phyloP scores from a whole-genome alignment of 2,329 filamentous ascomycete genomes.

The Aureobasidium sp. region DNA sequence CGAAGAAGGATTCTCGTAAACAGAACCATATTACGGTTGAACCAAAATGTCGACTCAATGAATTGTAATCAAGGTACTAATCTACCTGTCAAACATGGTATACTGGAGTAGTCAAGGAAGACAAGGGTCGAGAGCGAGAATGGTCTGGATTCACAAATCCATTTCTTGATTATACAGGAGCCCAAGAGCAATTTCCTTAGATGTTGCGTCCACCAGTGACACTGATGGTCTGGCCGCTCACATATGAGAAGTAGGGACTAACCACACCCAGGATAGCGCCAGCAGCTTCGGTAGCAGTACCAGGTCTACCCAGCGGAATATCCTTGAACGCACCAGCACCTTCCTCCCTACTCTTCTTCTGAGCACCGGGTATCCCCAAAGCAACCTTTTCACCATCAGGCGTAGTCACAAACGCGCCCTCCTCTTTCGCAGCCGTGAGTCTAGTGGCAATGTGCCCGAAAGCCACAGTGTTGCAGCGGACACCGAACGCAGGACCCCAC shows the following conservation, averaged over 20 bases:
- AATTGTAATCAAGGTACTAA: no score
- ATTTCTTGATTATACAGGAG: neutral
- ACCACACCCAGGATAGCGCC: constrained; percentile 69
- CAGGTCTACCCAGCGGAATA: constrained; percentile 71
- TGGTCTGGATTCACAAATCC: neutral
- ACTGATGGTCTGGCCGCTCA: constrained; percentile 79
- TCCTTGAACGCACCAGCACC: constrained; percentile 45
- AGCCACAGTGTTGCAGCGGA: constrained; percentile 74
- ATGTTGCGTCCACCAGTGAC: constrained; percentile 70
- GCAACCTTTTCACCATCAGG: constrained; percentile 69
- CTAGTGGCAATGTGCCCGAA: constrained; percentile 78
- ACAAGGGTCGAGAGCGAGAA: neutral
- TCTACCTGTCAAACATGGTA: neutral
- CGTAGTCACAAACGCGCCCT: constrained; percentile 69
- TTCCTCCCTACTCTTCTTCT: constrained; percentile 40
- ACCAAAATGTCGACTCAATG: neutral
- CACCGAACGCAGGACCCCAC: constrained; percentile 79
- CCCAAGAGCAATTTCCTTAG: constrained; percentile 29
- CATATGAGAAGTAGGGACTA: constrained; percentile 77
- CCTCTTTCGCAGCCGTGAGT: constrained; percentile 77
- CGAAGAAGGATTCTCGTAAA: neutral
- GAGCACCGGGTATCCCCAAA: constrained; percentile 63
- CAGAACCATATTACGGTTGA: neutral
- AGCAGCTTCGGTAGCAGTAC: constrained; percentile 73
- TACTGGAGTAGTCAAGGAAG: neutral